Evolutionary conservation across 805 yeast genomes (phyloP), one percentile per base, ranked within the genome.

Genomic region (Tetrapisispora iriomotensis): DNA sequence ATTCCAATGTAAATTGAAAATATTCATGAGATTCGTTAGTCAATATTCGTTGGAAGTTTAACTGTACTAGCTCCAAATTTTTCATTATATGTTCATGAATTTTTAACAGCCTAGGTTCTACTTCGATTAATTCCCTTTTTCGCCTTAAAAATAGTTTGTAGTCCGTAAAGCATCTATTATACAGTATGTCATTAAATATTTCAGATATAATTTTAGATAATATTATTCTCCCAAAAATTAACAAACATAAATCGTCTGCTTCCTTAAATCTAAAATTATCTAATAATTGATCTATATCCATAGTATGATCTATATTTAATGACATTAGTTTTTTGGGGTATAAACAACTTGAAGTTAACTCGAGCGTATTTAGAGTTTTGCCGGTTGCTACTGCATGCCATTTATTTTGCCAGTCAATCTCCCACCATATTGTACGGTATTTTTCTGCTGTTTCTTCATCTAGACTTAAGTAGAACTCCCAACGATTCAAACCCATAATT

Each of bases 361-460:
- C 43, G 9, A 40, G 19, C 1, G 46, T 33, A 15, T 38, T 10
- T 6, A 39, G 36, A 8, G 43, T 42, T 22, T 46, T 49, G 1
- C 51, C 51, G 3, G 47, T 35, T 4, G 31, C 19, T 2, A 41
- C 10, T 4, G 48, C 23, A 32, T 31, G 35, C 51, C 50, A 49
- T 20, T 39, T 40, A 38, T 46, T 51, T 50, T 50, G 46, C 51
- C 49, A 45, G 17, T 39, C 40, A 20, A 41, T 33, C 10, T 37
- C 40, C 53, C 51, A 49, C 50, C 50, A 49, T 4, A 44, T 10
- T 24, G 29, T 29, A 14, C 53, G 37, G 8, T 36, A 34, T 18
- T 34, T 20, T 15, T 49, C 45, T 1, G 51, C 51, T 10, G 23
- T 17, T 3, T 10, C n/a, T 35, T 47, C 50, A 5, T 31, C 29